A percentile compares a stretch with the other conserved stretches of the same genome.
Evolutionary conservation across 2,329 filamentous ascomycete species (phyloP).

Genomic region (Lasiodiplodia hormozganensis): DNA sequence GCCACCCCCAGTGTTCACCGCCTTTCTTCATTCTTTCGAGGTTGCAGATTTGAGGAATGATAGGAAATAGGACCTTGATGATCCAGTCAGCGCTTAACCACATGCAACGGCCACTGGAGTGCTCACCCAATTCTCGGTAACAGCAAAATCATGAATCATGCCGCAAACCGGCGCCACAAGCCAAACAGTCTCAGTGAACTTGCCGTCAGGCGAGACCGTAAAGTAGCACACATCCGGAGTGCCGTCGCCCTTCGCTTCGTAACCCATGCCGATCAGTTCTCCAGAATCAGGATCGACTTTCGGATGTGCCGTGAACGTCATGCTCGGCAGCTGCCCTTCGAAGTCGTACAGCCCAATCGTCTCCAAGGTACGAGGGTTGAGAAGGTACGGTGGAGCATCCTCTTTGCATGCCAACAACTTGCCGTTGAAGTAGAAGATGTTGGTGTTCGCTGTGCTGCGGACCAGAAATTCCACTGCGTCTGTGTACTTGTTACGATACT

Average conservation of each 20-base stretch:
- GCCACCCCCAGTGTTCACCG: slow-evolving; percentile 51
- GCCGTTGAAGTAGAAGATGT: slow-evolving; percentile 33
- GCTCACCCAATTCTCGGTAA: slow-evolving; percentile 49
- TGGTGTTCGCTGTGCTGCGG: slow-evolving; percentile 42
- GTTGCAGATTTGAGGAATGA: slow-evolving; percentile 46
- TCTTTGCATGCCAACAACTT: slow-evolving; percentile 34
- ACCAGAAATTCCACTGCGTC: slow-evolving; percentile 46
- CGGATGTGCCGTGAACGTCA: slow-evolving; percentile 36
- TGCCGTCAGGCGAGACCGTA: slow-evolving; percentile 39
- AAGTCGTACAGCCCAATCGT: slow-evolving; percentile 25
- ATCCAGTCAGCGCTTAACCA: neutral
- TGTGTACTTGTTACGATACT: slow-evolving; percentile 51
- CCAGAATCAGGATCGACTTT: slow-evolving; percentile 32
- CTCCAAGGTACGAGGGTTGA: slow-evolving; percentile 32
- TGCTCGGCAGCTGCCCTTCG: slow-evolving; percentile 30
- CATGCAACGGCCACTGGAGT: no score
- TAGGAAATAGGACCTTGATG: slow-evolving; percentile 45
- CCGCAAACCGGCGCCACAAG: slow-evolving; percentile 45
- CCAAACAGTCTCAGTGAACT: slow-evolving; percentile 44
- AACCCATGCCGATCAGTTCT: slow-evolving; percentile 34
- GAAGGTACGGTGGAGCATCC: slow-evolving; percentile 32
- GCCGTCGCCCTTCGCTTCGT: slow-evolving; percentile 51
- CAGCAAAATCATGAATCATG: slow-evolving; percentile 53
- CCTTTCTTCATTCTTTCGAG: slow-evolving; percentile 49
- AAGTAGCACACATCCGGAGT: slow-evolving; percentile 50